Conservation (phyloP, 108 stramenopile species). For the Cyclotella kingstonii region DNA sequence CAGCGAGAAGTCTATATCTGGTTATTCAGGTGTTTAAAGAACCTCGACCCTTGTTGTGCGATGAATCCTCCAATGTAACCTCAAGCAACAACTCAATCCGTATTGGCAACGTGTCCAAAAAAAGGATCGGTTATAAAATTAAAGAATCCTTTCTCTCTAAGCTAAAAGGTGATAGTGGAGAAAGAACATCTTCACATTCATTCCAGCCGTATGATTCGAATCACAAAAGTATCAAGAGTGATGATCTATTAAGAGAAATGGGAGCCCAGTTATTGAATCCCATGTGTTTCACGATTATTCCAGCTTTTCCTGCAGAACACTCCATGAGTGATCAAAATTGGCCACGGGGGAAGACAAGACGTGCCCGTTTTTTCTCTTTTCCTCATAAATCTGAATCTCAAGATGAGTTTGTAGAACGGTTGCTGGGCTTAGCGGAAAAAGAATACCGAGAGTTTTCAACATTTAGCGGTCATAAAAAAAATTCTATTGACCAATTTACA, state of each 20-base stretch:
- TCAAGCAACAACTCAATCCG: not conserved
- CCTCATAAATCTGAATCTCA: constrained; percentile 51
- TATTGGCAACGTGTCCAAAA: no score
- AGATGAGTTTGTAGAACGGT: constrained; percentile 56
- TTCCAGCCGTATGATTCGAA: not conserved
- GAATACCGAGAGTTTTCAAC: not conserved
- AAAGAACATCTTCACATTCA: not conserved
- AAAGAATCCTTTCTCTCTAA: constrained; percentile 9
- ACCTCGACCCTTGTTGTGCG: constrained; percentile 1
- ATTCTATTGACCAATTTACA: not conserved
- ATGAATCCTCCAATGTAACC: not conserved
- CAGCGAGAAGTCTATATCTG: constrained; percentile 40
- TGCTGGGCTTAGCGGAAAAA: constrained; percentile 12
- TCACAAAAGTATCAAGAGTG: not conserved
- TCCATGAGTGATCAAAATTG: constrained; percentile 27
- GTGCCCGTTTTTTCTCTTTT: constrained; percentile 52
- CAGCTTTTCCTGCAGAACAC: constrained; percentile 34
- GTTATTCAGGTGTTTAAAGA: constrained; percentile 62
- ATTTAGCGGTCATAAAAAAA: not conserved
- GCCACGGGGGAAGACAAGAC: constrained; percentile 51
- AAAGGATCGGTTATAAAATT: constrained; percentile 4
- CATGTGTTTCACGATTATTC: constrained; percentile 63
- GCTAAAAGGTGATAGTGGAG: not conserved
- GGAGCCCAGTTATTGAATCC: constrained; percentile 66
- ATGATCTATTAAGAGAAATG: constrained; percentile 12